These are phyloP conservation scores for Herpotrichia juniperi DNA, from an alignment of 2,329 filamentous ascomycete genomes.

Conservation along the genomic window DNA sequence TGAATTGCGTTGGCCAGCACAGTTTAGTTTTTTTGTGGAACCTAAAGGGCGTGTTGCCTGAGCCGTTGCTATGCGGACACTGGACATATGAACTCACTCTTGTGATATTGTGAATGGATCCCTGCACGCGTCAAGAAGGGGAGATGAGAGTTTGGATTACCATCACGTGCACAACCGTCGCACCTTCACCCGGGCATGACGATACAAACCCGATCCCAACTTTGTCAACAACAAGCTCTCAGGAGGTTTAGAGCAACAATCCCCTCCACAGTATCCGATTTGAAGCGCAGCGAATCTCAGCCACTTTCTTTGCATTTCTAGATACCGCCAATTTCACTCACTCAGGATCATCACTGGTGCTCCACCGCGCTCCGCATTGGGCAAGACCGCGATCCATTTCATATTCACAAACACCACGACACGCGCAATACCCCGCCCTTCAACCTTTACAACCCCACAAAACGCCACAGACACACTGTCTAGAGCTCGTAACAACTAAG, in stretches of 20 bases:
- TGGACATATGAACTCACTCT: too few relatives aligned
- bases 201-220: background rate
- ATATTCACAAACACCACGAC: background rate
- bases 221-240: background rate
- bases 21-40: too few relatives aligned
- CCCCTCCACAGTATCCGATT: background rate
- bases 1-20: too few relatives aligned
- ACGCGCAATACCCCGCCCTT: background rate
- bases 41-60: too few relatives aligned
- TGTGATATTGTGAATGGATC: background rate
- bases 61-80: background rate
- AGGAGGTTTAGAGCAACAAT: background rate
- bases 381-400: slow-evolving; percentile 3
- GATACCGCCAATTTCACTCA: background rate
- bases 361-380: slow-evolving; percentile 1
- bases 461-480: background rate
- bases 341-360: background rate
- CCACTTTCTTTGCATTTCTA: background rate
- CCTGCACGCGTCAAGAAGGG: background rate
- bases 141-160: background rate
- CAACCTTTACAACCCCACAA: background rate
- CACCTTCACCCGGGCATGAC: background rate
- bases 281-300: background rate
- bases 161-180: background rate
- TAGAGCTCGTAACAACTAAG: background rate